These are phyloP conservation scores for Rosa persica DNA, from an alignment of 306 rosid species.

Conservation along the genomic window DNA sequence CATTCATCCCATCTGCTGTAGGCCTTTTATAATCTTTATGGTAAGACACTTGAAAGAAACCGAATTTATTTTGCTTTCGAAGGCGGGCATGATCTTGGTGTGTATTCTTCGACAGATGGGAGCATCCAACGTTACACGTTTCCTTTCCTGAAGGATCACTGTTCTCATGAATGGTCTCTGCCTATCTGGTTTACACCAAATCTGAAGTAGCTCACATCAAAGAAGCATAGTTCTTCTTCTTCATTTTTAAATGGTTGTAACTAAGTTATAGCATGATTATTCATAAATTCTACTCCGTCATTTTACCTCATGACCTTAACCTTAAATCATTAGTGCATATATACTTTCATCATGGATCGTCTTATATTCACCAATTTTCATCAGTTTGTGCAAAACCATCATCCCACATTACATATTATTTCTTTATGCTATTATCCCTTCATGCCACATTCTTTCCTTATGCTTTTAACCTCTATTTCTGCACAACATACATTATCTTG, in stretches of 20 bases:
- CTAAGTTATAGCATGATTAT: not conserved
- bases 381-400: too few species aligned
- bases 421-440: not conserved
- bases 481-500: not conserved
- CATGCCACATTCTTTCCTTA: not conserved
- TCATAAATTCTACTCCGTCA: not conserved
- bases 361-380: too few species aligned
- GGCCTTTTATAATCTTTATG: not conserved
- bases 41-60: not conserved
- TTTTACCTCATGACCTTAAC: too few species aligned
- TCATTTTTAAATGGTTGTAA: not conserved
- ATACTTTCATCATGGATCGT: too few species aligned
- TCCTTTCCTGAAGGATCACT: not conserved
- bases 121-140: too few species aligned
- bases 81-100: not conserved
- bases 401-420: not conserved
- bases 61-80: not conserved
- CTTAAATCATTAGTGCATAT: too few species aligned
- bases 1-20: not conserved
- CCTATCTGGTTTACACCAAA: not conserved
- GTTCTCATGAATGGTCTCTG: not conserved
- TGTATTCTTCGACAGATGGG: not conserved
- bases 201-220: not conserved
- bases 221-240: not conserved
- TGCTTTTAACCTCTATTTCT: not conserved